Percentiles rank a stretch among this genome's conserved stretches.
Evolutionary conservation across 495 filamentous ascomycete species (phyloP).

Genomic region (Annulohypoxylon maeteangense): DNA sequence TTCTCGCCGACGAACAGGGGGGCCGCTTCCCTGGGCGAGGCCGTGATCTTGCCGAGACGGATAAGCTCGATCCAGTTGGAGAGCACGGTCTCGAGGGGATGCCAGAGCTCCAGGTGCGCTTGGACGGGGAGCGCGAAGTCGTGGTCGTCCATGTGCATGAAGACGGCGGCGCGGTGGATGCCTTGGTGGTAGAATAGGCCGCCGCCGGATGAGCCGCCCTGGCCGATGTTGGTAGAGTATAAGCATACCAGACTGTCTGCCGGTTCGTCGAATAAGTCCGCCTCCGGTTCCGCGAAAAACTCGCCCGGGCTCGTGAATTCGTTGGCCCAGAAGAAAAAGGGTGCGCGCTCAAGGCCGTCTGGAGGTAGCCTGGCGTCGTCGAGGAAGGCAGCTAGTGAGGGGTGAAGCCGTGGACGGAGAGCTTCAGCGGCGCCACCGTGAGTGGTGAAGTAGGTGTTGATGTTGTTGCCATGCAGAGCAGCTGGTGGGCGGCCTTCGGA

Average conservation of each 20-base stretch:
- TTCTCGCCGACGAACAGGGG: constrained; percentile 33
- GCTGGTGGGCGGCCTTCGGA: constrained; percentile 32
- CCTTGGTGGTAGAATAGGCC: constrained; percentile 44
- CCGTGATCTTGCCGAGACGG: constrained; percentile 47
- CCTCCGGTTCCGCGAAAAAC: constrained; percentile 7
- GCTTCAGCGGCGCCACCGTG: constrained; percentile 36
- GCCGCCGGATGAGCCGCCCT: constrained; percentile 16
- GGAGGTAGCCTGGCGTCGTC: constrained; percentile 38
- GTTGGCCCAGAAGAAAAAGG: constrained; percentile 27
- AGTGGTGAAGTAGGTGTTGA: constrained; percentile 32
- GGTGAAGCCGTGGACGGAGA: constrained; percentile 39
- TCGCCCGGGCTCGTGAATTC: not conserved
- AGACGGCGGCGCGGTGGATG: constrained; percentile 28
- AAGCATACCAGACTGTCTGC: constrained; percentile 23
- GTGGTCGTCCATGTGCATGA: constrained; percentile 39
- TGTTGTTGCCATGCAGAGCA: constrained; percentile 8
- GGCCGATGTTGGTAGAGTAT: constrained; percentile 28
- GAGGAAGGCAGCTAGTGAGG: constrained; percentile 46
- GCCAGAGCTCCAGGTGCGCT: constrained; percentile 42
- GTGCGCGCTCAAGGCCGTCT: constrained; percentile 1
- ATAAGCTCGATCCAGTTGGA: constrained; percentile 52
- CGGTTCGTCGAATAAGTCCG: constrained; percentile 17
- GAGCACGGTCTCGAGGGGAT: constrained; percentile 54
- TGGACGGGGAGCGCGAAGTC: constrained; percentile 34
- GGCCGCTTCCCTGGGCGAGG: constrained; percentile 26